Percentiles rank a stretch among this genome's conserved stretches.
Conservation (phyloP, 2,329 filamentous ascomycete genomes). For the Truncatella angustata region DNA sequence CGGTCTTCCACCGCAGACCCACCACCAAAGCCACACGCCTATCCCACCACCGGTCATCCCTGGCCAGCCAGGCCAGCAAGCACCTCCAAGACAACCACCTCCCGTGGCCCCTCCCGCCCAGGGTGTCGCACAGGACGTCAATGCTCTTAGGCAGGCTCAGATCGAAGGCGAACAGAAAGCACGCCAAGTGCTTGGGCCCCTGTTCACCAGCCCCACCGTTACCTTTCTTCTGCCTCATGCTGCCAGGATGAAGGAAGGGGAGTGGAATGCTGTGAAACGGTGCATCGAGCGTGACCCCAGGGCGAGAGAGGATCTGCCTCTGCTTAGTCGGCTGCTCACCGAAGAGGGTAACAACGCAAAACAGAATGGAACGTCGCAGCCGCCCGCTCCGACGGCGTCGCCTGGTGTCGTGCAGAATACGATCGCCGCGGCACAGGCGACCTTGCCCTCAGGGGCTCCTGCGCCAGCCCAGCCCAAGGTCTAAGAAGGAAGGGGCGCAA, state of each 20-base stretch:
- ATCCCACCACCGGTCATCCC: conserved; percentile 31
- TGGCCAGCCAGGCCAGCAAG: conserved; percentile 23
- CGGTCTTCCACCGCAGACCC: conserved; percentile 16
- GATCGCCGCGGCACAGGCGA: conserved; percentile 25
- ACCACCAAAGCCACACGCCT: conserved; percentile 29
- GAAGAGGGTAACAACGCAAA: conserved; percentile 38
- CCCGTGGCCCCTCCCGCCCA: conserved; percentile 22
- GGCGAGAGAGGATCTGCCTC: conserved; percentile 60
- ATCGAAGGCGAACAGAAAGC: conserved; percentile 56
- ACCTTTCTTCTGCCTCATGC: conserved; percentile 69
- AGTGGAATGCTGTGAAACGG: conserved; percentile 71
- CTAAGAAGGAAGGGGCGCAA: not conserved
- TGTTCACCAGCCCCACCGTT: conserved; percentile 63
- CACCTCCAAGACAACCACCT: conserved; percentile 18
- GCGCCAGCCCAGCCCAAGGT: conserved; percentile 22
- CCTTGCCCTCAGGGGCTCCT: conserved; percentile 16
- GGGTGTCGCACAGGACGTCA: conserved; percentile 22
- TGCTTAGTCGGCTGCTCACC: conserved; percentile 55
- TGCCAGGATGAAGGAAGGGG: conserved; percentile 64
- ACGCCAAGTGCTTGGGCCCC: conserved; percentile 60
- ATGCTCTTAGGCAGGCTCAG: conserved; percentile 41
- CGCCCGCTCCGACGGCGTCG: conserved; percentile 17
- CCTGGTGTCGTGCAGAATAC: conserved; percentile 30
- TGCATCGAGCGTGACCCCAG: conserved; percentile 66
- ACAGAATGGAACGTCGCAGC: conserved; percentile 18